Percentiles rank a stretch among this genome's conserved stretches.
Conservation (phyloP, 331 rosid genomes). For the Dryas integrifolia region DNA sequence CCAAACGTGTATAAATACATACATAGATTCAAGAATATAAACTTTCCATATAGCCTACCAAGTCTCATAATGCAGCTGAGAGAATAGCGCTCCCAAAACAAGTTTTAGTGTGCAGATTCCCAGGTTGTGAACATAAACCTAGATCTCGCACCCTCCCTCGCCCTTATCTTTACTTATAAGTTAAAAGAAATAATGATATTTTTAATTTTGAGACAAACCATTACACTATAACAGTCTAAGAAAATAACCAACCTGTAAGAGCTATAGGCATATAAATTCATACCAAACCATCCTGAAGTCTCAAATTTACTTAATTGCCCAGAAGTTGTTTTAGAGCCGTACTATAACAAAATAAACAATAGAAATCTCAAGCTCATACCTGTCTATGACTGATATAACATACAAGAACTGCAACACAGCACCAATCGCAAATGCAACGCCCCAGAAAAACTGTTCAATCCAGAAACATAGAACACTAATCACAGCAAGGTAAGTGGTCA, state of each 20-base stretch:
- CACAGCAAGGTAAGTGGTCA: conserved; percentile 91
- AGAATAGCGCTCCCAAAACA: background rate
- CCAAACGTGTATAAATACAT: background rate
- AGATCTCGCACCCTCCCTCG: background rate
- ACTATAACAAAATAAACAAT: background rate
- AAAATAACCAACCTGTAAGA: background rate
- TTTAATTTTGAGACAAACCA: background rate
- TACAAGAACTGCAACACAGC: conserved; percentile 80
- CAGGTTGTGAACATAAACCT: background rate
- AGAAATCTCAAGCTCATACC: conserved; percentile 42
- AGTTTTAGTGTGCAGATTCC: background rate
- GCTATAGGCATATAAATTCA: conserved; percentile 1
- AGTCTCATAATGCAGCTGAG: background rate
- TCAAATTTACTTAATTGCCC: background rate
- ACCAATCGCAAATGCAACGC: conserved; percentile 77
- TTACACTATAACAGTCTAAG: background rate
- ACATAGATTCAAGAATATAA: too few species aligned
- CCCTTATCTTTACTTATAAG: background rate
- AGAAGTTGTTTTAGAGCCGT: background rate
- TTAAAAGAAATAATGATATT: background rate
- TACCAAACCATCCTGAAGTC: background rate
- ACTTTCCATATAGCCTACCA: background rate
- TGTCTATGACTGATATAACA: conserved; percentile 78
- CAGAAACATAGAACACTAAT: conserved; percentile 91
- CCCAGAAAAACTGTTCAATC: conserved; percentile 89